Evolutionary conservation across 2,329 filamentous ascomycete species (phyloP).

Genomic region (Arthrobotrys sinensis): DNA sequence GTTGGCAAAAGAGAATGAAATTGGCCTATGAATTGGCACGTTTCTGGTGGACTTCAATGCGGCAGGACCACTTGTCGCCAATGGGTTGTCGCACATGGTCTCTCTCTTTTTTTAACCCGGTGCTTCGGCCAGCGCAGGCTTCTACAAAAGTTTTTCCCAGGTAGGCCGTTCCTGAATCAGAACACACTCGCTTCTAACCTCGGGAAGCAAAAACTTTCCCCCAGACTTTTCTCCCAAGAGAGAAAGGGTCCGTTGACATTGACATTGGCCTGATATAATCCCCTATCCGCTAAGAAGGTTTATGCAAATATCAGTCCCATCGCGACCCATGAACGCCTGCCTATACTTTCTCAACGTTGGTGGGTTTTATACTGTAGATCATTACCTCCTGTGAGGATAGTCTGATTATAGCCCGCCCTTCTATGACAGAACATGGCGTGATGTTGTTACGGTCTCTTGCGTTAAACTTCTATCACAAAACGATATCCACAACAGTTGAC

Average conservation of each 20-base stretch:
- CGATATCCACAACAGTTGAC: background rate
- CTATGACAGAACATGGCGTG: conserved; percentile 56
- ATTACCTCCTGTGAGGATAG: conserved; percentile 38
- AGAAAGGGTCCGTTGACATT: conserved; percentile 20
- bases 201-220: conserved; percentile 14
- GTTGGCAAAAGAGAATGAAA: conserved; percentile 16
- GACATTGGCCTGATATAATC: conserved; percentile 29
- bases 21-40: conserved; percentile 19
- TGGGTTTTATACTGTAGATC: conserved; percentile 39
- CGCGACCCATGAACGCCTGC: conserved; percentile 18
- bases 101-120: conserved; percentile 13
- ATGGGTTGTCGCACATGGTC: conserved; percentile 23
- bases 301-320: conserved; percentile 26
- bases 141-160: background rate
- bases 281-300: conserved; percentile 10
- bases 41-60: conserved; percentile 5
- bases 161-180: conserved; percentile 11
- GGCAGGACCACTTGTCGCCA: conserved; percentile 26
- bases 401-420: conserved; percentile 41
- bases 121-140: conserved; percentile 35
- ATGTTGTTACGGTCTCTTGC: conserved; percentile 14
- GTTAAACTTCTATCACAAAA: conserved; percentile 14
- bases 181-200: conserved; percentile 19
- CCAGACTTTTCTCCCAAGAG: conserved; percentile 2
- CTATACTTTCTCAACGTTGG: background rate